These are phyloP conservation scores for Clavariopsis aquatica DNA, from an alignment of 495 filamentous ascomycete genomes.

Conservation along the genomic window DNA sequence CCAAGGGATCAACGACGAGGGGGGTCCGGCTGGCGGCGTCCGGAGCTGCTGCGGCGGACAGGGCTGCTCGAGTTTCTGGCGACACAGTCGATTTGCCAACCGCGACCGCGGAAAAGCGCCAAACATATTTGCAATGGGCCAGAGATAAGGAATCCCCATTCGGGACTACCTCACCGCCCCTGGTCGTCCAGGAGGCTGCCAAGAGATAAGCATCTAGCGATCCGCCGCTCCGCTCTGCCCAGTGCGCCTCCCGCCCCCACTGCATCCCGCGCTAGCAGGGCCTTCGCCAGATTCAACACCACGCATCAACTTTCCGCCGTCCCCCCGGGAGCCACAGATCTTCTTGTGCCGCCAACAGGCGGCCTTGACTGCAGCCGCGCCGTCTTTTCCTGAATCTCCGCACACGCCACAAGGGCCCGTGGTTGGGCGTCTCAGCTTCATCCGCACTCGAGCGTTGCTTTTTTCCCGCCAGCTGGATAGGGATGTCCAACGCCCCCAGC, in stretches of 20 bases:
- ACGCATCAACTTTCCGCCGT: conserved; percentile 13
- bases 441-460: background rate
- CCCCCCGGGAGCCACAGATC: no score
- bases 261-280: conserved; percentile 15
- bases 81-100: conserved; percentile 35
- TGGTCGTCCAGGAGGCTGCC: background rate
- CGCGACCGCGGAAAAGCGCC: conserved; percentile 29
- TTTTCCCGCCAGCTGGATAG: conserved; percentile 18
- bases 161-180: background rate
- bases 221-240: conserved; percentile 26
- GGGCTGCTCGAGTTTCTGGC: conserved; percentile 4
- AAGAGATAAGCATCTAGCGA: conserved; percentile 29
- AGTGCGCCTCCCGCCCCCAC: conserved; percentile 20
- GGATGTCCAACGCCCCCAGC: background rate
- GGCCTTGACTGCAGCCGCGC: background rate
- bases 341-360: no score
- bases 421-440: conserved; percentile 5
- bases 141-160: conserved; percentile 24
- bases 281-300: conserved; percentile 1
- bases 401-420: conserved; percentile 8
- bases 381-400: conserved; percentile 4
- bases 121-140: conserved; percentile 4
- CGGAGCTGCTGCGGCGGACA: background rate
- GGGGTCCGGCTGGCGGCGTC: conserved; percentile 5
- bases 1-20: background rate